Base-by-base conservation (phyloP, 192 early-diverging fungal species). In the Rhizophagus clarus region DNA sequence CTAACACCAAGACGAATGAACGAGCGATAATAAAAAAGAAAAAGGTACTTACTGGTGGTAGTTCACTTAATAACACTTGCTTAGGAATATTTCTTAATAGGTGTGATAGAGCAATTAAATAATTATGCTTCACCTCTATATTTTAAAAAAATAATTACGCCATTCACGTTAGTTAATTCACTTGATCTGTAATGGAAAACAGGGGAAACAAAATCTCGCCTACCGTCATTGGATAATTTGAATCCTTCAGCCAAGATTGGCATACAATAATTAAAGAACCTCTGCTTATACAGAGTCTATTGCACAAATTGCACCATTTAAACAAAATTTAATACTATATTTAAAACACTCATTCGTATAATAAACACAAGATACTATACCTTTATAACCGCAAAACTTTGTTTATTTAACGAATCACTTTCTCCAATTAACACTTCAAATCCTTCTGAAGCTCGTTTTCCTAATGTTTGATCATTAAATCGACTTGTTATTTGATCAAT, bases 51-150 rank as follows among this genome's bases (percentile, higher is more conserved):
- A 94, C 93, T 4, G 88, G 83, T 45, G 93, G 88, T 9, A 98
- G 84, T 24, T 95, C 93, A 29, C 88, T 92, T 79, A 97, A 84
- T 31, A 97, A 81, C 22, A 97, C 90, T 74, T 92, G 92, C 84
- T 95, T 95, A 49, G 96, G 92, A 64, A 96, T 91, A 82, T 96
- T 91, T 45, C 88, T 83, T 34, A 99, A 87, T 56, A 96, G 82
- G 80, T 95, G 89, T 1, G 96, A 96, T 74, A 99, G 87, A 32
- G 92, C 94, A 26, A 96, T 84, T 32, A 99, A 84, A 77, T 95
- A 91, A 77, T 92, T 87, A 60, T 90, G 86, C 72, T 93, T 95
- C 28, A 89, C 83, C n/a, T 80, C 88, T 89, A 14, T 1, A 45
- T 32, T 22, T 22, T 51, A 28, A 78, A 24, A 72, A 24, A 47